Base-by-base conservation (phyloP, 2,329 filamentous ascomycete species). In the Penicillium sp. region DNA sequence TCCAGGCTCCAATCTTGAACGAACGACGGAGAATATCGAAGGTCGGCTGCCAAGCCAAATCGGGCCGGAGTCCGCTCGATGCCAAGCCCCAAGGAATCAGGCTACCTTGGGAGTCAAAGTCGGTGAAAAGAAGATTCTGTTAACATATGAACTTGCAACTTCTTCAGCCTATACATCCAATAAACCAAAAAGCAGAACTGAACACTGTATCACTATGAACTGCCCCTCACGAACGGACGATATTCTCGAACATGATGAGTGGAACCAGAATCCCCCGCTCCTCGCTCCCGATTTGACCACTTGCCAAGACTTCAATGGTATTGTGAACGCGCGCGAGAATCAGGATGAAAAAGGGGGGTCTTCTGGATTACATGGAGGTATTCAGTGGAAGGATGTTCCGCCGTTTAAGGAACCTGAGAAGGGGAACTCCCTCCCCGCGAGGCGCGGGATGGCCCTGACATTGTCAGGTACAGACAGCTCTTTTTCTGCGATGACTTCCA, bases 221-320 rank as follows among this genome's bases (percentile, higher is more conserved):
- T 84, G 84, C 62, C 83, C 84, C 13, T 84, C 83, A 33, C 81
- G 84, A 64, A 84, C 82, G 53, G 84, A 86, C 67, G 78, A 80
- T 61, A 77, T 74, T 54, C 75, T 82, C 55, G 72, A 79, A 53
- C 83, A 84, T 64, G 80, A 81, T 54, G 76, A 78, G 30, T 86
- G 81, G 79, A 86, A 86, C 72, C 84, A 86, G 75, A 84, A 78
- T 72, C 84, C 84, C 35, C 79, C 82, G 1, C 79, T 78, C 26
- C 73, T 86, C 57, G 79, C 83, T 26, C 71, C 81, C 22, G 78
- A 81, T 53, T 72, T 83, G 53, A 86, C 84, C 28, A 85, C 84
- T 44, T 77, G 84, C 67, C 80, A 85, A 76, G 84, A 86, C 70
- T 76, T 86, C 61, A 85, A 85, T 64, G 84, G 84, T 64, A 83